Evolutionary conservation across 2,329 filamentous ascomycete genomes (phyloP).

Genomic region (Fusarium udum): DNA sequence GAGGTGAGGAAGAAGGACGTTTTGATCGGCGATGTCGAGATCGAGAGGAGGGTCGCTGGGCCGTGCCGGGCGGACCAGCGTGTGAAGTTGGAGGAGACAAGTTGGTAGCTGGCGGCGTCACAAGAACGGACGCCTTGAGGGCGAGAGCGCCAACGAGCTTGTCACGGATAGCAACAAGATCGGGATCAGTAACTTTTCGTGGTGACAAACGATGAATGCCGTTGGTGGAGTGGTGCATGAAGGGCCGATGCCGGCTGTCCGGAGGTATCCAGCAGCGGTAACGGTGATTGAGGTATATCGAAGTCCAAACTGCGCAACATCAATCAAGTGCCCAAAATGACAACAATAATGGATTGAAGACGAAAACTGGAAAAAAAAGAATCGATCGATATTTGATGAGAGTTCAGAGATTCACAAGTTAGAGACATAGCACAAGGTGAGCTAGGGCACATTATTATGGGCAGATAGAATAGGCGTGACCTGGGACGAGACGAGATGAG

Average conservation of each 20-base stretch:
- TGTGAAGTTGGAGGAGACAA: slow-evolving; percentile 24
- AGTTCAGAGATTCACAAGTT: slow-evolving; percentile 10
- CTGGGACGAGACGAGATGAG: slow-evolving; percentile 3
- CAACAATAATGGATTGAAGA: not conserved
- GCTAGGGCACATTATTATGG: slow-evolving; percentile 31
- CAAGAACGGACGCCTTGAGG: slow-evolving; percentile 26
- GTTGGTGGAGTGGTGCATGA: slow-evolving; percentile 16
- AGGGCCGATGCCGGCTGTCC: slow-evolving; percentile 21
- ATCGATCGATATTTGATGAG: slow-evolving; percentile 9
- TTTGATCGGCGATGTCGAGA: not conserved
- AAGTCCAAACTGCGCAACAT: slow-evolving; percentile 10
- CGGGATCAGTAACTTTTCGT: slow-evolving; percentile 26
- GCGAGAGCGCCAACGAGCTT: slow-evolving; percentile 21
- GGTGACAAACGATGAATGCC: slow-evolving; percentile 14
- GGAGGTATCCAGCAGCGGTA: not conserved
- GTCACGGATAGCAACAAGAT: slow-evolving; percentile 26
- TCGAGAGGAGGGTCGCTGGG: slow-evolving; percentile 6
- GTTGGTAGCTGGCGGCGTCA: slow-evolving; percentile 29
- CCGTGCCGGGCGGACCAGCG: not conserved
- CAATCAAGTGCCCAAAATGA: slow-evolving; percentile 19
- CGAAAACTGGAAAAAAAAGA: not conserved
- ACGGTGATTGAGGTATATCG: not conserved
- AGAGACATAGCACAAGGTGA: slow-evolving; percentile 19
- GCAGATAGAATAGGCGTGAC: slow-evolving; percentile 28
- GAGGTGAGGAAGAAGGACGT: slow-evolving; percentile 37